Evolutionary conservation across 106 monocot genomes (phyloP), one percentile per base, ranked within the genome.

Genomic region (Apostasia shenzhenica): DNA sequence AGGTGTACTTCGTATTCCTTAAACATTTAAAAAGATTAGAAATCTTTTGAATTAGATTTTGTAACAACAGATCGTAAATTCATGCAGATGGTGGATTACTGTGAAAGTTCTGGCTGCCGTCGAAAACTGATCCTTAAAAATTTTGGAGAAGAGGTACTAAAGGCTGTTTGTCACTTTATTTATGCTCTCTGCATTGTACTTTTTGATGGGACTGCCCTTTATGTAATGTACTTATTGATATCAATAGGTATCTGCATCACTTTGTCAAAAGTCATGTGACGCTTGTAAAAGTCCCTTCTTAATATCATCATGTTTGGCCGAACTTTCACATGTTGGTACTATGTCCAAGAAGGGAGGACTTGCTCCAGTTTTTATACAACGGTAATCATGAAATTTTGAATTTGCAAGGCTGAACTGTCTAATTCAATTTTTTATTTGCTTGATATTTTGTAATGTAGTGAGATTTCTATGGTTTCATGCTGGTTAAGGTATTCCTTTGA

Each of bases 111-210:
- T 75, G 75, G 78, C 59, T 95, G 95, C 74, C 85, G 95, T 6
- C 81, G 95, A 62, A 80, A 88, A 75, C 86, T 78, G 69, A 88
- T 95, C 48, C 86, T 95, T 45, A 74, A 86, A 57, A 84, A 72
- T 80, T 95, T 95, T 76, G 95, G 95, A 53, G 91, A 95, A 75
- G 68, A 84, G 85, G 95, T 95, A 69, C 37, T n/a, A n/a, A 14
- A 48, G 47, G 3, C 37, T 56, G 3, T 5, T 1, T 56, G 10
- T 43, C 45, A 3, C 41, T 44, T 26, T 26, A 26, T 26, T 26
- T 26, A 26, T 26, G 26, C 26, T 26, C 26, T 26, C 2, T 43
- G 44, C n/a, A 13, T 45, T 62, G 43, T 62, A 14, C 12, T 62
- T 45, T 50, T 50, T 5, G 50, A 50, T 50, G 50, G 50, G 62